Evolutionary conservation across 2,329 filamentous ascomycete genomes (phyloP).

Genomic region (Ophiostoma tasmaniense): DNA sequence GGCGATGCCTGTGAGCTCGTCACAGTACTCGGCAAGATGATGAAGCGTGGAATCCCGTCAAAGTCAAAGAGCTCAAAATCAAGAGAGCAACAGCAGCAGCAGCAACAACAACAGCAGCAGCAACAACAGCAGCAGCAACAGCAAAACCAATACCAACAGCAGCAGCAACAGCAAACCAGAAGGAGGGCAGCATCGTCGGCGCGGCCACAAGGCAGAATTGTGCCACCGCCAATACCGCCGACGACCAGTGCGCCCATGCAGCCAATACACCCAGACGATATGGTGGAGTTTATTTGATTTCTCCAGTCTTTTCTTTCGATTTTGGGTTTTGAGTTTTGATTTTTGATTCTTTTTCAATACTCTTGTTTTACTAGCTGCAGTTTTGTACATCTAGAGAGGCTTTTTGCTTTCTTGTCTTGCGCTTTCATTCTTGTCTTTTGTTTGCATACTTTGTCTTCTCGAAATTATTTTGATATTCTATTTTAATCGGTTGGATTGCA

Average conservation of each 20-base stretch:
- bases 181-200: background rate
- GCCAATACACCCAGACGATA: conserved; percentile 14
- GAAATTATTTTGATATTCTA: background rate
- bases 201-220: background rate
- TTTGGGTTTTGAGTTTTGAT: background rate
- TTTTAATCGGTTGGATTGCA: conserved; percentile 10
- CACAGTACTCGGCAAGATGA: conserved; percentile 77
- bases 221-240: conserved; percentile 14
- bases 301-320: background rate
- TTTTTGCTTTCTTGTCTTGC: background rate
- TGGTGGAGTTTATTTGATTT: conserved; percentile 14
- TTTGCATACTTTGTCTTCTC: background rate
- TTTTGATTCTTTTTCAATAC: background rate
- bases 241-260: conserved; percentile 10
- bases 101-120: background rate
- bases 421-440: background rate
- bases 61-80: conserved; percentile 1
- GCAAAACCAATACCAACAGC: background rate
- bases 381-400: background rate
- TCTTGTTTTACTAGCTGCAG: conserved; percentile 5
- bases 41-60: conserved; percentile 31
- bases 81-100: background rate
- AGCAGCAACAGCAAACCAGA: conserved; percentile 3
- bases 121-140: background rate
- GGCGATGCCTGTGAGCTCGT: conserved; percentile 85